Percentiles rank a stretch among this genome's conserved stretches.
phyloP scores from a whole-genome alignment of 192 early-diverging fungal species.

The Coemansia sp. region DNA sequence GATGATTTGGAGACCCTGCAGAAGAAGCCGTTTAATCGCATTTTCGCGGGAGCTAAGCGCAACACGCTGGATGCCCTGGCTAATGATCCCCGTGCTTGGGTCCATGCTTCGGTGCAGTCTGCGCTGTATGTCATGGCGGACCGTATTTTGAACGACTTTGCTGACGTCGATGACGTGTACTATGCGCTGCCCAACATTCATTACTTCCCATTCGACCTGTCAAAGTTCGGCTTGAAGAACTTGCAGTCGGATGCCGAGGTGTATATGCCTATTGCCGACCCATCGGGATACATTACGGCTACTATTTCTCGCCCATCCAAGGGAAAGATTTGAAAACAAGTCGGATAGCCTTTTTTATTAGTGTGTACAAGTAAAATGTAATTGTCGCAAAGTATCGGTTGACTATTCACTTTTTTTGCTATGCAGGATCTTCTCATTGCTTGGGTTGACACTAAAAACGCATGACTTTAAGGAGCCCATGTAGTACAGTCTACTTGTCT shows the following conservation, averaged over 20 bases:
- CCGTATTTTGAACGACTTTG: slow-evolving; percentile 59
- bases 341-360: slow-evolving; percentile 20
- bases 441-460: too few relatives aligned
- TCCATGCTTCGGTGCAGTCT: slow-evolving; percentile 75
- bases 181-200: slow-evolving; percentile 80
- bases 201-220: slow-evolving; percentile 71
- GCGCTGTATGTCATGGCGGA: slow-evolving; percentile 78
- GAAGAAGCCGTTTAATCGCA: slow-evolving; percentile 54
- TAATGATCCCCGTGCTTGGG: slow-evolving; percentile 61
- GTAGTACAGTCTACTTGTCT: neutral
- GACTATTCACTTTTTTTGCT: neutral
- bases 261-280: slow-evolving; percentile 71
- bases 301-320: slow-evolving; percentile 57
- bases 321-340: slow-evolving; percentile 35
- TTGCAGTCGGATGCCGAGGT: slow-evolving; percentile 63
- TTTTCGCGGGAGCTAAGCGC: slow-evolving; percentile 59
- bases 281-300: slow-evolving; percentile 73
- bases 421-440: too few relatives aligned
- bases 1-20: slow-evolving; percentile 14
- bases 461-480: neutral
- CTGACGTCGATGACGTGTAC: slow-evolving; percentile 57
- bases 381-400: neutral
- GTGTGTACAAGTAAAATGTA: slow-evolving; percentile 11
- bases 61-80: slow-evolving; percentile 74
- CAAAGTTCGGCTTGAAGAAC: slow-evolving; percentile 71